Base-by-base conservation (phyloP, 129 eudicot genomes). In the Scalesia atractyloides region DNA sequence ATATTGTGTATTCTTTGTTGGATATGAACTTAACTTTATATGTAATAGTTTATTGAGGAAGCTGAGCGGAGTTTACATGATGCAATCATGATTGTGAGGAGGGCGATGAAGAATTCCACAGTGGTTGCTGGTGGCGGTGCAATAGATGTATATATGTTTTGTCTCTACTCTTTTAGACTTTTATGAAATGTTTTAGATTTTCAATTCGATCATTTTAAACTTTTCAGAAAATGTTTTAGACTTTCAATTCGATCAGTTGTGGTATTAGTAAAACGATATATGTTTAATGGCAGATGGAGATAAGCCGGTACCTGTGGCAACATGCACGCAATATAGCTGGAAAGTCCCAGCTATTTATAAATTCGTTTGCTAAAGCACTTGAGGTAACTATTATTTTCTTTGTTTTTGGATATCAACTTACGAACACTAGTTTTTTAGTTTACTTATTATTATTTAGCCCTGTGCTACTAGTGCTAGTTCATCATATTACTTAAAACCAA, bases 111-210 rank as follows among this genome's bases (percentile, higher is more conserved):
- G 79, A 95, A 95, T 77, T 95, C 99, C 12, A 95, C 97, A 9
- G 96, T 95, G 41, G 99, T 95, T 79, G 86, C 99, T 83, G 99
- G 99, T 65, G 99, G 99, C 4, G 98, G 98, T 75, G 97, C 98
- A n/a, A 95, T 95, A 26, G 99, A 95, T 85, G 99, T 90, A 86
- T 80, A 96, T 90, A 83, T 44, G 85, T 59, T 66, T 52, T 70
- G 5, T 71, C 49, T 18, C 5, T 64, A 53, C 22, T 30, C 64
- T 60, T n/a, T 3, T 14, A 37, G n/a, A 48, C 0, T 3, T 70
- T 8, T 58, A 0, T 1, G 12, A 51, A 13, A 58, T 10, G 1
- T 39, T 11, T 39, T 58, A 12, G 58, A 59, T 19, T 48, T 26
- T 0, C 36, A 37, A 14, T n/a, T n/a, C n/a, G n/a, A n/a, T n/a